A percentile compares a stretch with the other conserved stretches of the same genome.
These are phyloP conservation scores for Novymonas esmeraldas DNA, from an alignment of 208 protist genomes.

Conservation along the genomic window DNA sequence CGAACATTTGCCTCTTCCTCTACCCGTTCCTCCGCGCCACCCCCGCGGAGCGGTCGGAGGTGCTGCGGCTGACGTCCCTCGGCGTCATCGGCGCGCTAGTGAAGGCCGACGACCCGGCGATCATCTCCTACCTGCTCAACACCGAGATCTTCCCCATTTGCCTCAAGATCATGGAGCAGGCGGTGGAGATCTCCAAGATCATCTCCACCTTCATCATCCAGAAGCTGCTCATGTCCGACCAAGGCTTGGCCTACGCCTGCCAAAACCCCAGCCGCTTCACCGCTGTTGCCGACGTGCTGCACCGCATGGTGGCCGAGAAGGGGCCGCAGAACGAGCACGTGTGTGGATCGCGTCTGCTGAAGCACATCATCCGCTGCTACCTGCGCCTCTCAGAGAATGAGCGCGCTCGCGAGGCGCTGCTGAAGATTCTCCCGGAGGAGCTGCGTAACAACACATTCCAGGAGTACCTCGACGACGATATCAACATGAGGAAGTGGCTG, in stretches of 20 bases:
- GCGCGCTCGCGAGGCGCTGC: constrained; percentile 77
- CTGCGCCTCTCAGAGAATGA: constrained; percentile 96
- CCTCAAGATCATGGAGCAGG: constrained; percentile 98
- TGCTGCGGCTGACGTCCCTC: constrained; percentile 97
- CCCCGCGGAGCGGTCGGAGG: constrained; percentile 95
- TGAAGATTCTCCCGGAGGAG: constrained; percentile 76
- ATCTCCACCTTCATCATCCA: constrained; percentile 99
- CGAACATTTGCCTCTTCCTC: constrained; percentile 99
- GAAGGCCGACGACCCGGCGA: constrained; percentile 88
- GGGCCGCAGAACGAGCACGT: constrained; percentile 40
- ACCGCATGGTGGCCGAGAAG: constrained; percentile 95
- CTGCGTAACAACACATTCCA: constrained; percentile 88
- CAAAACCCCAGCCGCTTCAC: constrained; percentile 96
- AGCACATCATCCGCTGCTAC: constrained; percentile 99
- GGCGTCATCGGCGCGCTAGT: constrained; percentile 99
- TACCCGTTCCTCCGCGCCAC: constrained; percentile 99
- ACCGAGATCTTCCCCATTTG: constrained; percentile 99
- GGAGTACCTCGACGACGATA: constrained; percentile 66
- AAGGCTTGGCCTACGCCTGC: constrained; percentile 98
- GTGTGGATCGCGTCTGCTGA: constrained; percentile 95
- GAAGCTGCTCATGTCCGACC: constrained; percentile 98
- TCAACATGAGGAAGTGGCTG: constrained; percentile 76
- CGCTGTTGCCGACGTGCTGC: constrained; percentile 95
- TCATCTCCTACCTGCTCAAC: constrained; percentile 97
- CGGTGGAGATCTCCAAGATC: constrained; percentile 97